Evolutionary conservation across 2,329 filamentous ascomycete genomes (phyloP).

Genomic region (Elsinoe necatrix): DNA sequence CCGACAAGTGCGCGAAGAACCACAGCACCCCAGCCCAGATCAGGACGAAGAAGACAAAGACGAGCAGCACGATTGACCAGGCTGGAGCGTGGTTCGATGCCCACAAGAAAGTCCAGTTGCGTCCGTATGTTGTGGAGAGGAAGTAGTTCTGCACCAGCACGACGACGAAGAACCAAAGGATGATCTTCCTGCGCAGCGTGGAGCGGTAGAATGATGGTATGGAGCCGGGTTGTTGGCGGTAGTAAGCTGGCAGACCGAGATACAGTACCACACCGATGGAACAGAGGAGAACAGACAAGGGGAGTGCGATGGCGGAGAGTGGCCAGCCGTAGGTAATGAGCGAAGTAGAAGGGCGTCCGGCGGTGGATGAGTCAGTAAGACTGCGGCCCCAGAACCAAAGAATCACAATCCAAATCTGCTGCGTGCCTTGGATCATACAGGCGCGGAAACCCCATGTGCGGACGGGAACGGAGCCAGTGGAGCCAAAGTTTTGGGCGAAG

Average conservation of each 20-base stretch:
- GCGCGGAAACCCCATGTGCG: conserved; percentile 61
- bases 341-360: conserved; percentile 29
- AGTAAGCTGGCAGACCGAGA: conserved; percentile 58
- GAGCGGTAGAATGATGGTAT: conserved; percentile 59
- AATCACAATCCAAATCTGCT: conserved; percentile 56
- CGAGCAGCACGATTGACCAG: conserved; percentile 51
- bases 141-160: conserved; percentile 61
- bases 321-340: conserved; percentile 20
- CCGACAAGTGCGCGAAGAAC: conserved; percentile 47
- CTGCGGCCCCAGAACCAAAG: conserved; percentile 60
- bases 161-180: conserved; percentile 58
- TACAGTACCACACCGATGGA: conserved; percentile 47
- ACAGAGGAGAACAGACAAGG: conserved; percentile 52
- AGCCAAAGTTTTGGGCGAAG: conserved; percentile 59
- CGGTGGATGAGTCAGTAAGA: conserved; percentile 39
- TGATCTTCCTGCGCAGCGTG: conserved; percentile 53
- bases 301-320: conserved; percentile 46
- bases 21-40: conserved; percentile 49
- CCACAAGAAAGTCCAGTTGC: conserved; percentile 60
- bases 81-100: conserved; percentile 46
- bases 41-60: conserved; percentile 46
- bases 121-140: conserved; percentile 56
- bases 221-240: conserved; percentile 54
- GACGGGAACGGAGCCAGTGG: conserved; percentile 46
- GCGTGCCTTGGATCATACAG: conserved; percentile 57